phyloP scores from a whole-genome alignment of 2,329 filamentous ascomycete genomes.

The Pseudogymnoascus sp. region DNA sequence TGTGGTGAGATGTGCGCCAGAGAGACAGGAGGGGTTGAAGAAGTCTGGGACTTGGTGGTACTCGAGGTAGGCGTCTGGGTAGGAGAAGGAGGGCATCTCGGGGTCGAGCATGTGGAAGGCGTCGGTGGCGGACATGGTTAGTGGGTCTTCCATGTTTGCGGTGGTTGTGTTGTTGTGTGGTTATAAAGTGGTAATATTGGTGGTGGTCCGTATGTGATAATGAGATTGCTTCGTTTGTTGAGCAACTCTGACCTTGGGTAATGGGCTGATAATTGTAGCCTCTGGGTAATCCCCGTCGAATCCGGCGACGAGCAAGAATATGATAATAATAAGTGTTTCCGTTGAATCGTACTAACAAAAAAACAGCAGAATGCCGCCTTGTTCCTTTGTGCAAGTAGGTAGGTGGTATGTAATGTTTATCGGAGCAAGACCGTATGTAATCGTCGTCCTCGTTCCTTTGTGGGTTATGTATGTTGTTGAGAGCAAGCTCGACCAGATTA shows the following conservation, averaged over 20 bases:
- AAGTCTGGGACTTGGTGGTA: background rate
- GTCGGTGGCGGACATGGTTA: background rate
- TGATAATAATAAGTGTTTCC: background rate
- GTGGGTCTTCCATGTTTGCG: background rate
- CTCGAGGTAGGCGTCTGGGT: background rate
- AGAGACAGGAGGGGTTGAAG: background rate
- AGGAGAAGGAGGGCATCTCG: background rate
- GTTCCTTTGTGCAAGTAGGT: background rate
- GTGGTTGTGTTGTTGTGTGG: background rate
- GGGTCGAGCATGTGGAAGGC: background rate
- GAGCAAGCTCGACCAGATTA: background rate
- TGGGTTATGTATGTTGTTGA: background rate
- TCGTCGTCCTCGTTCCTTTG: background rate
- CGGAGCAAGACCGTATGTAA: background rate
- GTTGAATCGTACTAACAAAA: background rate
- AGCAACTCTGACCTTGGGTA: background rate
- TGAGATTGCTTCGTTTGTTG: background rate
- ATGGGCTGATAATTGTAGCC: background rate
- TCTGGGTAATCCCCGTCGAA: background rate
- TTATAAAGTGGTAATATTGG: background rate
- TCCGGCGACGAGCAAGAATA: background rate
- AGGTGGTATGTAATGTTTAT: background rate
- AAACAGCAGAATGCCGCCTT: background rate
- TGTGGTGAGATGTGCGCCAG: background rate
- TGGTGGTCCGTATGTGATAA: background rate